Evolutionary conservation across 2,329 filamentous ascomycete genomes (phyloP), one percentile per base, ranked within the genome.

Genomic region (Xylariaceae sp.): DNA sequence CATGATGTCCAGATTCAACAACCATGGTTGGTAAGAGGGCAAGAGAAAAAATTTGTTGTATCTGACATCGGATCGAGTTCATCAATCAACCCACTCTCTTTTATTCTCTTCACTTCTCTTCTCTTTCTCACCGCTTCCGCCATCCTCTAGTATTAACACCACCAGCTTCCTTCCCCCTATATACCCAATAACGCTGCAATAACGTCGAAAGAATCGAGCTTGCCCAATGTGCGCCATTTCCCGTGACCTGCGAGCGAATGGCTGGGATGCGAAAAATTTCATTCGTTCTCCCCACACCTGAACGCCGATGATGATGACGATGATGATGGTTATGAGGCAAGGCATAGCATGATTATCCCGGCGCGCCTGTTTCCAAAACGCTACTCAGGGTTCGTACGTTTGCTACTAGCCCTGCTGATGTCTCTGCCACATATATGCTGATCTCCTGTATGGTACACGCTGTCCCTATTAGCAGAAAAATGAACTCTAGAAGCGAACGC

Each of bases 401-500:
- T 45, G 37, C 45, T 29, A 41, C 41, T 41, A 41, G 44, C 49
- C 50, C 41, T 49, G 40, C 54, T 54, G 14, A 10, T 46, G 49
- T 52, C 42, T 46, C 46, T 37, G 52, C 32, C 52, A 37, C 32
- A 40, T 56, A 53, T 58, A 60, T 61, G 59, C 59, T 56, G 48
- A 53, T 52, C 45, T 55, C 53, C 47, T 14, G 47, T 65, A 55
- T 59, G 51, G 45, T 59, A 60, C 52, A 61, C 53, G 45, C 47
- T 48, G 44, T 48, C 51, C 46, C 44, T 26, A 26, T 42, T 19
- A 14, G 49, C 44, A 44, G 20, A 47, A 20, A 12, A 26, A 41
- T 49, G 56, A 54, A 55, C 52, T 57, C 47, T 56, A 61, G 42
- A 59, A 61, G 54, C 54, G 58, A 56, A 56, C 47, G 54, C 61